Evolutionary conservation across 352 stramenopile species (phyloP).

Genomic region (Globisporangium acanthophoron): DNA sequence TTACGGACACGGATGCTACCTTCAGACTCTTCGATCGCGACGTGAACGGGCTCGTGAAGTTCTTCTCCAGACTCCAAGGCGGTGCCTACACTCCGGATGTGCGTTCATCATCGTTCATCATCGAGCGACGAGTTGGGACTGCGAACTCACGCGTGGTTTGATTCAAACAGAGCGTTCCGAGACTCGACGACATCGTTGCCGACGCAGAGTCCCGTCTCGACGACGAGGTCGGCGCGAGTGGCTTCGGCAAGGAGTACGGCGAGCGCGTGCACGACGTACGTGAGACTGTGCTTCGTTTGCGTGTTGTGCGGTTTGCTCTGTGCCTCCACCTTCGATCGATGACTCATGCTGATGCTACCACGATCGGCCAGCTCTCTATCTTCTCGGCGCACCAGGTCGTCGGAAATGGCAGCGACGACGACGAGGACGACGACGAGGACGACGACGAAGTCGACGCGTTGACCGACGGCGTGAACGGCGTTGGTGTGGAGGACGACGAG

Average conservation of each 20-base stretch:
- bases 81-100: constrained; percentile 83
- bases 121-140: constrained; percentile 1
- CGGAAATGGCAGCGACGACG: constrained; percentile 28
- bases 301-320: not conserved
- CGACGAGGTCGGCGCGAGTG: constrained; percentile 70
- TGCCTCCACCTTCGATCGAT: not conserved
- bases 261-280: constrained; percentile 61
- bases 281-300: not conserved
- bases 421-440: constrained; percentile 43
- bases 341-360: not conserved
- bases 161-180: constrained; percentile 32
- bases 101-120: constrained; percentile 24
- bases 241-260: constrained; percentile 76
- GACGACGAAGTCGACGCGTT: constrained; percentile 27
- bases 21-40: constrained; percentile 91
- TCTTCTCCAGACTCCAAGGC: constrained; percentile 88
- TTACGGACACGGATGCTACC: not conserved
- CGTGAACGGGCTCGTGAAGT: constrained; percentile 94
- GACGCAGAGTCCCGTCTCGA: constrained; percentile 59
- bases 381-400: constrained; percentile 62
- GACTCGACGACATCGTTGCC: constrained; percentile 62
- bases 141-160: constrained; percentile 8
- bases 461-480: constrained; percentile 29
- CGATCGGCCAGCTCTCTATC: constrained; percentile 55
- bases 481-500: constrained; percentile 24